Base-by-base conservation (phyloP, 2,329 filamentous ascomycete genomes). In the Trichoderma simmonsii region DNA sequence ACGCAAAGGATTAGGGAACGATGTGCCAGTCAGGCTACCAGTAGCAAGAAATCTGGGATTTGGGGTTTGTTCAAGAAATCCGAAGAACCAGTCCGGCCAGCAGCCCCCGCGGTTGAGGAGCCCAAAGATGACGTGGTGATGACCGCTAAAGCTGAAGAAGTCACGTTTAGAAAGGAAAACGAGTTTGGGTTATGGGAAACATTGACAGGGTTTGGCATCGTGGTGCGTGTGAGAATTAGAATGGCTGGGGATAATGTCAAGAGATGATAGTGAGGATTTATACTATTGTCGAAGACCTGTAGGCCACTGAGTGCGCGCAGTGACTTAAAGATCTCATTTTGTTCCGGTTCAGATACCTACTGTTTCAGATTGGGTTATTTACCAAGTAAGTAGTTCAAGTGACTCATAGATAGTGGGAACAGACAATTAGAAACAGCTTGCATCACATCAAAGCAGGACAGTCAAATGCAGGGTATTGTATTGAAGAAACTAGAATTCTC, bases 121-220 rank as follows among this genome's bases (percentile, higher is more conserved):
- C n/a, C 68, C 21, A 5, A 36, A 65, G 61, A 77, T 7, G 74
- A 77, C 6, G 80, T 83, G 1, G 78, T 74, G 5, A 85, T 88
- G 82, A 77, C 75, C 3, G 82, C 83, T 3, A 77, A 77, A 30
- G 83, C 84, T 0, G 82, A 87, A 63, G 83, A 87, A 74, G 82
- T 87, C 2, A 84, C 85, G 0, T 88, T 89, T 71, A 77, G 86
- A n/a, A 77, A 77, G 60, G 83, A 87, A 77, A 88, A 86, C 26
- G 84, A 83, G 15, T 80, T 88, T 75, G 86, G 86, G 0, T 77
- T 89, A 1, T 86, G 83, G 82, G 86, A 88, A 76, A 86, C 84
- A 36, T 79, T 79, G 73, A 83, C 81, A 2, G 87, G 86, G 2
- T 88, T 83, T 81, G 86, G 82, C 0, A 79, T 89, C 34, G 83